Evolutionary conservation across 108 stramenopile species (phyloP).

Genomic region (Nitzschia sp.): DNA sequence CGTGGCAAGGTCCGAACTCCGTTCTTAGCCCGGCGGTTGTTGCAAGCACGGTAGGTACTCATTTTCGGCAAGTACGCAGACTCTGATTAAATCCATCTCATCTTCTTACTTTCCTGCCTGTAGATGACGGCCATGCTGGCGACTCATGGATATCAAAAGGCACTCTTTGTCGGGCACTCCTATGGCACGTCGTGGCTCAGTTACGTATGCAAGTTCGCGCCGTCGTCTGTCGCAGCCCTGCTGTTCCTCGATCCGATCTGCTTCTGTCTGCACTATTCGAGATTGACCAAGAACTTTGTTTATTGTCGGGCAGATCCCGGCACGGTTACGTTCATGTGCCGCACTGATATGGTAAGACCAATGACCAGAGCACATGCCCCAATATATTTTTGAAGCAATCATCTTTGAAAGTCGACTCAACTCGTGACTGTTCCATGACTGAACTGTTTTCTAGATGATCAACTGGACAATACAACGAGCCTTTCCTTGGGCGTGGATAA

Average conservation of each 20-base stretch:
- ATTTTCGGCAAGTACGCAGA: not conserved
- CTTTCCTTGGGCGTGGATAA: conserved; percentile 86
- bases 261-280: conserved; percentile 79
- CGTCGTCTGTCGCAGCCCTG: conserved; percentile 68
- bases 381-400: not conserved
- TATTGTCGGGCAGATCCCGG: conserved; percentile 82
- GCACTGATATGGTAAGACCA: conserved; percentile 88
- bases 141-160: conserved; percentile 68
- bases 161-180: conserved; percentile 77
- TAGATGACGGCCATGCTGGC: conserved; percentile 81
- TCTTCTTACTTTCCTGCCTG: not conserved
- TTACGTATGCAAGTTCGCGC: conserved; percentile 82
- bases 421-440: no score
- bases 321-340: conserved; percentile 68
- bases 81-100: not conserved
- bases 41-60: conserved; percentile 51
- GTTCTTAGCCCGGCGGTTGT: conserved; percentile 77
- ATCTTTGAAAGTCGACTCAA: not conserved
- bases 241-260: conserved; percentile 87
- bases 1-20: conserved; percentile 73
- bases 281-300: conserved; percentile 79
- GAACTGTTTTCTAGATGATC: no score
- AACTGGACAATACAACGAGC: conserved; percentile 85
- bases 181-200: conserved; percentile 86
- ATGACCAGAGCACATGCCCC: not conserved